phyloP scores from a whole-genome alignment of 441 rosid species.

The Pelargonium citronellum region DNA sequence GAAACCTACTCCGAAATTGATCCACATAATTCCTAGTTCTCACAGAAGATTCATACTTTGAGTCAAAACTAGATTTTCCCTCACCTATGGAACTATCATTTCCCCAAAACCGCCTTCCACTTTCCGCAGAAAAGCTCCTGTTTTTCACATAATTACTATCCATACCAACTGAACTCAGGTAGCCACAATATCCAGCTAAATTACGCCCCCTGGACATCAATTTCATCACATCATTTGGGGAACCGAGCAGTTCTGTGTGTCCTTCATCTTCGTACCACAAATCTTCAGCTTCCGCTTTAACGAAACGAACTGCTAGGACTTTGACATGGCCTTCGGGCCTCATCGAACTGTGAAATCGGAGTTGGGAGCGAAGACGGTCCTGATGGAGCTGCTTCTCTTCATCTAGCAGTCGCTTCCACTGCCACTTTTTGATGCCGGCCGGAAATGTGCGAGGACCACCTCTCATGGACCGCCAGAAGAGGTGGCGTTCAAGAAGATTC shows the following conservation, averaged over 20 bases:
- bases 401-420: constrained; percentile 90
- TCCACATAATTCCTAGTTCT: background rate
- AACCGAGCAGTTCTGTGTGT: too few relatives aligned
- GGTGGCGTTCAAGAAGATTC: constrained; percentile 21
- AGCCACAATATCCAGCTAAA: constrained; percentile 15
- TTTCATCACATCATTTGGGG: constrained; percentile 48
- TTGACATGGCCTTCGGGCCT: constrained; percentile 59
- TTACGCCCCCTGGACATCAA: constrained; percentile 26
- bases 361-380: constrained; percentile 63
- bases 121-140: constrained; percentile 49
- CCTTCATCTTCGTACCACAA: constrained; percentile 73
- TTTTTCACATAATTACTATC: constrained; percentile 21
- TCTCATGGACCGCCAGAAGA: constrained; percentile 66
- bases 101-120: constrained; percentile 27
- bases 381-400: constrained; percentile 91
- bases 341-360: constrained; percentile 58
- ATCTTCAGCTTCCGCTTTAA: constrained; percentile 81
- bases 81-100: constrained; percentile 31
- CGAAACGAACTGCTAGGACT: constrained; percentile 81
- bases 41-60: background rate
- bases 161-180: constrained; percentile 15
- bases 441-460: constrained; percentile 97
- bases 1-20: constrained; percentile 33
- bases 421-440: constrained; percentile 94
- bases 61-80: constrained; percentile 15